Evolutionary conservation across 139 green algal species (phyloP).

Genomic region (Chlorella ohadii): DNA sequence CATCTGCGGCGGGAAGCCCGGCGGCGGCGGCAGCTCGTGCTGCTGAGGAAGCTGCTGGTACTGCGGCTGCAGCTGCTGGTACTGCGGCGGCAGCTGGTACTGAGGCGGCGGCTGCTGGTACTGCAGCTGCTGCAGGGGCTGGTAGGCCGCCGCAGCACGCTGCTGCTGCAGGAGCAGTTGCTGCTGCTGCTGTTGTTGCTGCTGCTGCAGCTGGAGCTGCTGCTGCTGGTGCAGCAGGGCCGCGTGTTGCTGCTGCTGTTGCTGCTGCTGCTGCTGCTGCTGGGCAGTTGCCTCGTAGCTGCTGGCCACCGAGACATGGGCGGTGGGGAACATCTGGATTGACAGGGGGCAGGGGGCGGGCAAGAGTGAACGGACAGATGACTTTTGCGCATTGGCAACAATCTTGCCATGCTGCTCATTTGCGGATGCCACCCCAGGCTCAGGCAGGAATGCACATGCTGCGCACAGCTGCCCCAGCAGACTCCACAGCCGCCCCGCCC

Average conservation of each 20-base stretch:
- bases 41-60: not conserved
- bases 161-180: slow-evolving; percentile 1
- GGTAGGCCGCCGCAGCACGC: not conserved
- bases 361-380: too few species aligned
- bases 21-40: not conserved
- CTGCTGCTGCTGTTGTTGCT: not conserved
- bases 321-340: slow-evolving; percentile 19
- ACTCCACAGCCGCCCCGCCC: too few species aligned
- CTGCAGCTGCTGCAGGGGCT: not conserved
- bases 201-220: slow-evolving; percentile 4
- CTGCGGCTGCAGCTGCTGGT: not conserved
- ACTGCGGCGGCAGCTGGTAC: not conserved
- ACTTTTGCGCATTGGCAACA: too few species aligned
- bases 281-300: not conserved
- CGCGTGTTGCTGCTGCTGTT: slow-evolving; percentile 6
- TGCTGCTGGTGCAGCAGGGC: not conserved
- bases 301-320: slow-evolving; percentile 39
- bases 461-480: too few species aligned
- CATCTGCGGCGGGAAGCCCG: not conserved
- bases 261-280: slow-evolving; percentile 6
- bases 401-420: too few species aligned
- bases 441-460: too few species aligned
- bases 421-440: too few species aligned
- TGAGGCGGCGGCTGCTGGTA: too few species aligned
- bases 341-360: too few species aligned